Base-by-base conservation (phyloP, 2,329 filamentous ascomycete genomes). In the Geosmithia morbida region DNA sequence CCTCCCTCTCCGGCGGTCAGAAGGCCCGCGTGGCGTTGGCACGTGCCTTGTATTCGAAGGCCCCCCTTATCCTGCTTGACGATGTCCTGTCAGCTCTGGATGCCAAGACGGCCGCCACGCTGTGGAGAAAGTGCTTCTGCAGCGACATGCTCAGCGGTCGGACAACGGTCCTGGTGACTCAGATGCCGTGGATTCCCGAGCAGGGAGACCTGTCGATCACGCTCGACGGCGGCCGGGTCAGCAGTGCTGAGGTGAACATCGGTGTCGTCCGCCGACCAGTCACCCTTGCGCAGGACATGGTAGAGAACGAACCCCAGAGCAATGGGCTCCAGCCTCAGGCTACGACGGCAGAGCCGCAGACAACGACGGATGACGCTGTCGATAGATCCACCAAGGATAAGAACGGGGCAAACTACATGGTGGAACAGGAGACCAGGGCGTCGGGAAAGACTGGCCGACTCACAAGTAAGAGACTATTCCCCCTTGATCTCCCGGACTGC, bases 71-170 rank as follows among this genome's bases (percentile, higher is more conserved):
- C 19, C 61, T 80, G 1, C 66, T 80, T 1, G 76, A 80, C 51
- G 76, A 80, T 49, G 67, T 79, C 2, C 76, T 80, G 51, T 75
- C 75, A 1, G 76, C 76, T 0, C 63, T 80, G 1, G 76, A 80
- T 53, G 68, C 75, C 17, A 75, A 76, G 52, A 80, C 77, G 0
- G 70, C 72, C 1, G 70, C 72, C 16, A 62, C 66, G 2, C 65
- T 81, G 2, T 79, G 75, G 70, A 68, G 74, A 49, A 63, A 70
- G 48, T 77, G 72, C 52, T 79, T 81, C 54, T 77, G 75, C 49
- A 65, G 68, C 44, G 71, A 75, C 44, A 54, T 80, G 22, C 63
- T 80, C 10, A 64, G 63, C 18, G 72, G 69, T 8, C 65, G 75
- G 29, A 80, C 76, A 1, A 66, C 71, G 1, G 68, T 80, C 6